phyloP scores from a whole-genome alignment of 1,284 basidiomycete genomes.

The Xanthoconium separans region DNA sequence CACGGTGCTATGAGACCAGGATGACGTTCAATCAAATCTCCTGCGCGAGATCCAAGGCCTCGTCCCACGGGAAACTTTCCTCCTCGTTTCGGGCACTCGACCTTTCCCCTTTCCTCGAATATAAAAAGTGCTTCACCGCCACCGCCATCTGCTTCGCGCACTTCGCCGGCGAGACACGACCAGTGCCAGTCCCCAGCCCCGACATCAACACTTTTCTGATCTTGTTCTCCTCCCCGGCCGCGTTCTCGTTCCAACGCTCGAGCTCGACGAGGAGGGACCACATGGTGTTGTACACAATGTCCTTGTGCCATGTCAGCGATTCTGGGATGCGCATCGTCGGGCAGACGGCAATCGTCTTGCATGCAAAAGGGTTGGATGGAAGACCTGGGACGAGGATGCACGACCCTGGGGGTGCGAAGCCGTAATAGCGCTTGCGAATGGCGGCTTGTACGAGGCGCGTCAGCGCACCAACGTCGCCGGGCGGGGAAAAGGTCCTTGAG shows the following conservation, averaged over 20 bases:
- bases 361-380: background rate
- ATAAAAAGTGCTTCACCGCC: constrained; percentile 9
- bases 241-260: background rate
- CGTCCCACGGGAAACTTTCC: background rate
- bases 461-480: background rate
- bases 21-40: background rate
- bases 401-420: constrained; percentile 3
- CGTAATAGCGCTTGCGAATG: background rate
- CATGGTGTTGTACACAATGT: constrained; percentile 8
- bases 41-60: background rate
- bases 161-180: background rate
- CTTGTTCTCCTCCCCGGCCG: background rate
- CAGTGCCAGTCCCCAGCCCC: background rate
- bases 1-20: too few species aligned
- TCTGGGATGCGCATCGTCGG: constrained; percentile 7
- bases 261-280: constrained; percentile 4
- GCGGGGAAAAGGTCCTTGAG: background rate
- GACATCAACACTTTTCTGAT: constrained; percentile 1
- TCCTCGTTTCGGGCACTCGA: background rate
- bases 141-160: constrained; percentile 10
- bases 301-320: constrained; percentile 1
- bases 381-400: constrained; percentile 1
- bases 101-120: background rate
- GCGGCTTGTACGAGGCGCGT: constrained; percentile 1
- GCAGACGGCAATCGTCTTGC: background rate